A percentile compares a stretch with the other conserved stretches of the same genome.
Evolutionary conservation across 495 filamentous ascomycete genomes (phyloP).

Genomic region (Aspergillus cristatus): DNA sequence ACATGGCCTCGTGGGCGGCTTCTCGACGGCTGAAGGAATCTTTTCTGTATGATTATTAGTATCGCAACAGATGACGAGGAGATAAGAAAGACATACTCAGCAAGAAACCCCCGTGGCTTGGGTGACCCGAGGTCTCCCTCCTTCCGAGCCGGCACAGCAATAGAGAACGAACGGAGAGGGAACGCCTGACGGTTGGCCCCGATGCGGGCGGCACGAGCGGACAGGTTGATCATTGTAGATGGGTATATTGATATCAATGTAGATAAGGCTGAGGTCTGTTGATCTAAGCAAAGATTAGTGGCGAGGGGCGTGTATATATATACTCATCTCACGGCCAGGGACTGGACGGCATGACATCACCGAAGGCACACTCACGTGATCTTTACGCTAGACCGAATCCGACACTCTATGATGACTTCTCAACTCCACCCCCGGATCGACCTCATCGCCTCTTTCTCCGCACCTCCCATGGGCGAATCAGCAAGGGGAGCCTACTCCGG

Average conservation of each 20-base stretch:
- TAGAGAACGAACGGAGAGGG: constrained; percentile 46
- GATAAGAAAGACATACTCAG: constrained; percentile 22
- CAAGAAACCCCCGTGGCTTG: constrained; percentile 35
- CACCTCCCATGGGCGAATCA: no score
- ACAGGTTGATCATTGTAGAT: neutral
- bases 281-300: neutral
- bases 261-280: neutral
- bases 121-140: constrained; percentile 55
- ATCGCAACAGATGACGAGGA: no score
- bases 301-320: constrained; percentile 18
- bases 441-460: no score
- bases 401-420: no score
- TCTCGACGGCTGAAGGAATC: constrained; percentile 84
- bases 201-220: neutral
- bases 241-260: neutral
- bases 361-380: neutral
- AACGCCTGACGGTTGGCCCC: constrained; percentile 21
- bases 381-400: no score
- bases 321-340: neutral
- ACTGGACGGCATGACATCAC: neutral
- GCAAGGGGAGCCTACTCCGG: no score
- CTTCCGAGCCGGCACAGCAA: constrained; percentile 44
- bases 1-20: constrained; percentile 67
- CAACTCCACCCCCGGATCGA: no score
- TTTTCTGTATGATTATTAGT: no score